Conservation (phyloP, 257 asterid species). For the Przewalskia tangutica region DNA sequence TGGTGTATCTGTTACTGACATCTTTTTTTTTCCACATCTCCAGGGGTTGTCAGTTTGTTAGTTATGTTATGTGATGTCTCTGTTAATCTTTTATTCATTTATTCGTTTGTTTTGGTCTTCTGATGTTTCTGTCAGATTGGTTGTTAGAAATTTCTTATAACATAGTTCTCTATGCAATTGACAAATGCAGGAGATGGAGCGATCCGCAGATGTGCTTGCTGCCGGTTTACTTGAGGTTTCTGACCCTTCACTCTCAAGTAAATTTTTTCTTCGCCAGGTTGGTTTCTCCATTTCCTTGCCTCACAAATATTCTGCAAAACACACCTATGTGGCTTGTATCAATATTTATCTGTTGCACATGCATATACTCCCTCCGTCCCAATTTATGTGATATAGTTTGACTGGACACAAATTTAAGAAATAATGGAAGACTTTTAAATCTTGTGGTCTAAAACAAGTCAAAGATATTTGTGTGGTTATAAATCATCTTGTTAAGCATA, state of each 20-base stretch:
- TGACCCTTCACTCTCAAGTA: constrained; percentile 75
- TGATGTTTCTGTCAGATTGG: background rate
- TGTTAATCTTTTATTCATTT: background rate
- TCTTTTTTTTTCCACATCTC: background rate
- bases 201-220: constrained; percentile 98
- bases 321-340: background rate
- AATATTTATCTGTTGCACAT: background rate
- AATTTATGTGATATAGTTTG: too few species aligned
- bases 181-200: constrained; percentile 78
- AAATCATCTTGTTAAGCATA: too few species aligned
- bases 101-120: background rate
- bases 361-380: too few species aligned
- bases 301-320: constrained; percentile 4
- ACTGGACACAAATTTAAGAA: too few species aligned
- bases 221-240: constrained; percentile 97
- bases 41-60: background rate
- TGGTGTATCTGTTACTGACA: background rate
- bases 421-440: too few species aligned
- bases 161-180: background rate
- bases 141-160: constrained; percentile 4
- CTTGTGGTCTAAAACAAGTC: too few species aligned
- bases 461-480: too few species aligned
- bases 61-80: background rate
- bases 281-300: constrained; percentile 13
- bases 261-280: constrained; percentile 90